Base-by-base conservation (phyloP, 306 rosid genomes). In the Begonia loranthoides region DNA sequence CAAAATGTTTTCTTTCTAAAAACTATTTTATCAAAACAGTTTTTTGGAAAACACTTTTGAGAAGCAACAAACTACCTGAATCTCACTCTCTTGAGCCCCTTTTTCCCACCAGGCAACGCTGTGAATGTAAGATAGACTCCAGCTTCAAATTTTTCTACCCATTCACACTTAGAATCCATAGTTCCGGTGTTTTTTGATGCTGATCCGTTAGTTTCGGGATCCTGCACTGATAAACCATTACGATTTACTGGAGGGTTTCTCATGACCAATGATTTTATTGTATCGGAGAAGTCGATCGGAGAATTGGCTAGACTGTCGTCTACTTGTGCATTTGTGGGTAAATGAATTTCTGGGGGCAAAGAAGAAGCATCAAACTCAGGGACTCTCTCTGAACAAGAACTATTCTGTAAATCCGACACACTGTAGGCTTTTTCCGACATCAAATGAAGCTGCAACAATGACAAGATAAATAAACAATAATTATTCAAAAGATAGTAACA, bases 81-180 rank as follows among this genome's bases (percentile, higher is more conserved):
- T 67, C 87, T 76, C 71, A 87, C 87, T 63, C 94, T 63, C 71
- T 80, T 83, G 12, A 87, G 65, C 52, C 82, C 82, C 62, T 63
- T 78, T 52, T 67, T 74, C n/a, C 90, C 96, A 38, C 74, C 73
- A 49, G 82, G 78, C 55, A 76, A 77, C 50, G 54, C 60, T 56
- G 78, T 72, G 13, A 87, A 64, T 53, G 96, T 83, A 52, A 87
- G 61, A 62, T 78, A 76, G 10, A 83, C 96, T 24, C 96, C 96
- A 16, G 80, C 70, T 54, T 78, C 84, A 68, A 70, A 73, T 57
- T 83, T 82, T 55, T 78, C 90, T 15, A 78, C 79, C 87, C 84
- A 83, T 71, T 87, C 90, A 9, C 5, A 70, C 58, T 76, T 76
- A 59, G 55, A 56, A 33, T 53, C 50, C 34, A 72, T 54, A 12